Evolutionary conservation across 768 basidiomycete genomes (phyloP).

Genomic region (Mrakia gelida): DNA sequence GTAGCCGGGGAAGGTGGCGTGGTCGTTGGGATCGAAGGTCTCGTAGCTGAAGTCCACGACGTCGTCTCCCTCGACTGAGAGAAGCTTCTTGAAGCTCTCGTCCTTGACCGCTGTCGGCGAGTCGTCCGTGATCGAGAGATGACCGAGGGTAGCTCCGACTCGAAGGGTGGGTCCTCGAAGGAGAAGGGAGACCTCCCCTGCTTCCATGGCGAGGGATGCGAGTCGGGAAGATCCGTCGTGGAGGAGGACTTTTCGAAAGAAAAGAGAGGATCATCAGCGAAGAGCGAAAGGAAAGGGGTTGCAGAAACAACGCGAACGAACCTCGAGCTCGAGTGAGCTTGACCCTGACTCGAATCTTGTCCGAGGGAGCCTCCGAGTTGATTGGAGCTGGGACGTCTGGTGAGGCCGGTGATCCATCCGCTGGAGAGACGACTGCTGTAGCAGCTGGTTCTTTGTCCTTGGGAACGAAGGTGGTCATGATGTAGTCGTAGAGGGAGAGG

Average conservation of each 20-base stretch:
- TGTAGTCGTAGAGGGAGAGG: conserved; percentile 85
- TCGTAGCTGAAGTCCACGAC: conserved; percentile 92
- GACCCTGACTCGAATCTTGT: conserved; percentile 73
- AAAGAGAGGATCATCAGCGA: not conserved
- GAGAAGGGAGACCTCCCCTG: conserved; percentile 77
- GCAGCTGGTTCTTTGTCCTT: conserved; percentile 25
- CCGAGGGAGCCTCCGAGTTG: conserved; percentile 37
- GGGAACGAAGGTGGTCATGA: conserved; percentile 93
- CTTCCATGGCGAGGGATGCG: conserved; percentile 83
- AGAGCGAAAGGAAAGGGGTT: no score
- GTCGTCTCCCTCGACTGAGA: conserved; percentile 90
- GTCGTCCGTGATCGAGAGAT: conserved; percentile 74
- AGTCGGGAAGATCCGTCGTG: conserved; percentile 65
- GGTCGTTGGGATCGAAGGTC: conserved; percentile 70
- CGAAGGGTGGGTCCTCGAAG: conserved; percentile 68
- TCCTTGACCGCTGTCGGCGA: conserved; percentile 53
- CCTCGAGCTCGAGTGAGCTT: conserved; percentile 56
- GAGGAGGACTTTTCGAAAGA: conserved; percentile 59
- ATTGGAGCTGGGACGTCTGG: not conserved
- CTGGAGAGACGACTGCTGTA: conserved; percentile 23
- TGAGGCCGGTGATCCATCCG: conserved; percentile 15
- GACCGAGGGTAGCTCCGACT: conserved; percentile 75
- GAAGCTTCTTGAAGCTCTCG: conserved; percentile 71
- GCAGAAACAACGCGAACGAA: conserved; percentile 4
- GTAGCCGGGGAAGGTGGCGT: conserved; percentile 66